These are phyloP conservation scores for Coffea humblotiana DNA, from an alignment of 305 asterid genomes.

Conservation along the genomic window DNA sequence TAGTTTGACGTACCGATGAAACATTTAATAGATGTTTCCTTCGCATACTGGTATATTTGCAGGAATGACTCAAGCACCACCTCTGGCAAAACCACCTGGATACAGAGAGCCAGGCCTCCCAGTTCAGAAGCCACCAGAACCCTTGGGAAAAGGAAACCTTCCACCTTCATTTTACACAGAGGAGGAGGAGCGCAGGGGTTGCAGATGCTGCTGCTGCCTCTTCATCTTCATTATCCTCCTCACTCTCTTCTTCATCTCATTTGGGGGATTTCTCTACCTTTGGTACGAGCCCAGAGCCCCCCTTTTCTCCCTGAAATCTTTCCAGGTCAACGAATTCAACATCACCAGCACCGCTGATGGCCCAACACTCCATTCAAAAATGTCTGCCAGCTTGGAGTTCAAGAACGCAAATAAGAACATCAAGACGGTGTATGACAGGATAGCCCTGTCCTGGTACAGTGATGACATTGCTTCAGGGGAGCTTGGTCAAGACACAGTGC, in stretches of 20 bases:
- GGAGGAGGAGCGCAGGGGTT: constrained; percentile 11
- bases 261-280: constrained; percentile 37
- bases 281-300: constrained; percentile 63
- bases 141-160: constrained; percentile 17
- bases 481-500: constrained; percentile 37
- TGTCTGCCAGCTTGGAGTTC: constrained; percentile 28
- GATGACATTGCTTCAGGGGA: not conserved
- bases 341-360: constrained; percentile 28
- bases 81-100: constrained; percentile 59
- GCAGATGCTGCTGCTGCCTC: constrained; percentile 44
- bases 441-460: constrained; percentile 21
- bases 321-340: constrained; percentile 34
- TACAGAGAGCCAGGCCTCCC: constrained; percentile 38
- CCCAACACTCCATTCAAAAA: constrained; percentile 27
- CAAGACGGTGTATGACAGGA: constrained; percentile 33
- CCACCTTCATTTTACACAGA: constrained; percentile 37
- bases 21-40: not conserved
- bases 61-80: constrained; percentile 35
- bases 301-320: constrained; percentile 37
- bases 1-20: no score
- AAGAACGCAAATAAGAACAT: constrained; percentile 46
- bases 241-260: constrained; percentile 21
- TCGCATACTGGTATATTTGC: not conserved
- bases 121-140: constrained; percentile 23
- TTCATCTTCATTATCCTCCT: constrained; percentile 22